Evolutionary conservation across 1,139 yeast species (phyloP).

Genomic region (Arxiozyma slooffiae): DNA sequence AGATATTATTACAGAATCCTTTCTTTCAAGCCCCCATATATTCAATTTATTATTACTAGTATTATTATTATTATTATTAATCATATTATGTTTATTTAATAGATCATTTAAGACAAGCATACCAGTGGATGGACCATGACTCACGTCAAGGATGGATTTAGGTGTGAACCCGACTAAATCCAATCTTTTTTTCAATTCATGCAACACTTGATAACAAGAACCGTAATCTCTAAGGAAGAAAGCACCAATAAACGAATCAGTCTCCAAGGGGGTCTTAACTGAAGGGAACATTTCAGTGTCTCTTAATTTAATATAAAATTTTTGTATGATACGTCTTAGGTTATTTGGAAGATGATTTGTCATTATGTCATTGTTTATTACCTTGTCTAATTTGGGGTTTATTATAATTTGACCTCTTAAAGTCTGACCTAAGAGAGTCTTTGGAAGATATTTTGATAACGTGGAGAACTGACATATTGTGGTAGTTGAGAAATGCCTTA

Average conservation of each 20-base stretch:
- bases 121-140: slow-evolving; percentile 91
- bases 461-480: background rate
- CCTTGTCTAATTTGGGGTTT: slow-evolving; percentile 45
- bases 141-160: slow-evolving; percentile 59
- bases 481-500: slow-evolving; percentile 10
- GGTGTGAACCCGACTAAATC: slow-evolving; percentile 48
- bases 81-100: background rate
- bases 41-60: background rate
- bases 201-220: slow-evolving; percentile 53
- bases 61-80: background rate
- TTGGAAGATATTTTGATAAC: slow-evolving; percentile 26
- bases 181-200: slow-evolving; percentile 53
- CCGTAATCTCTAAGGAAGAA: slow-evolving; percentile 81
- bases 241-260: slow-evolving; percentile 75
- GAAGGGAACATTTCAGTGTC: slow-evolving; percentile 43
- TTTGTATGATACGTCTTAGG: slow-evolving; percentile 47
- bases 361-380: slow-evolving; percentile 52
- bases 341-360: slow-evolving; percentile 45
- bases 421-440: slow-evolving; percentile 31
- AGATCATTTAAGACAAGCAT: slow-evolving; percentile 51
- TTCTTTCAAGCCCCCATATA: slow-evolving; percentile 26
- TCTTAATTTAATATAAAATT: slow-evolving; percentile 40
- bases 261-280: slow-evolving; percentile 51
- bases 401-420: slow-evolving; percentile 32
- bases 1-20: slow-evolving; percentile 69